A percentile compares a stretch with the other conserved stretches of the same genome.
phyloP scores from a whole-genome alignment of 2,329 filamentous ascomycete species.

The Stachybotrys chlorohalonatus region DNA sequence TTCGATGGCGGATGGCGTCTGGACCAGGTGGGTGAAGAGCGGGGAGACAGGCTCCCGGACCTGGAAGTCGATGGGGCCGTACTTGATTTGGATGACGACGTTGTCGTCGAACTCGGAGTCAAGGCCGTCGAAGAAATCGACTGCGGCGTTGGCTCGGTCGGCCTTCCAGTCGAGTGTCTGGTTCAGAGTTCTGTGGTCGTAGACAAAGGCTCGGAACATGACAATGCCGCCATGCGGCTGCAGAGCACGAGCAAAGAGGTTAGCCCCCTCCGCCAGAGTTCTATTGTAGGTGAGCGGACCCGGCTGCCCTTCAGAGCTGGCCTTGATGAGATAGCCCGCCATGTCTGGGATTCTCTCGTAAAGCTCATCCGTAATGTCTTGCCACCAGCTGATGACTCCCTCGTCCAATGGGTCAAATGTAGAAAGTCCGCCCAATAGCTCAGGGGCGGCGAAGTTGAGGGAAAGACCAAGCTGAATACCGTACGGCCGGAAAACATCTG shows the following conservation, averaged over 20 bases:
- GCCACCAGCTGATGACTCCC: conserved; percentile 54
- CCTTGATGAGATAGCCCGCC: conserved; percentile 62
- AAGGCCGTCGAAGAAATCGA: conserved; percentile 55
- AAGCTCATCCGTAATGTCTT: conserved; percentile 46
- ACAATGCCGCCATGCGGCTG: conserved; percentile 51
- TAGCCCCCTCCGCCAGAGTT: conserved; percentile 58
- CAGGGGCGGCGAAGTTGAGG: conserved; percentile 59
- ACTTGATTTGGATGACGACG: conserved; percentile 65
- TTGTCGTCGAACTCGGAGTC: conserved; percentile 62
- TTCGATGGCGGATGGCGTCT: conserved; percentile 48
- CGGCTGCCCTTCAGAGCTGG: conserved; percentile 63
- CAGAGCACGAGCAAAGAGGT: conserved; percentile 54
- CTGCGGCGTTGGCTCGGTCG: conserved; percentile 61
- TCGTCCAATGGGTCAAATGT: conserved; percentile 59
- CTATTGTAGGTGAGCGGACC: conserved; percentile 62
- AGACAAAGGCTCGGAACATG: conserved; percentile 51
- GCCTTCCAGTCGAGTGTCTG: conserved; percentile 49
- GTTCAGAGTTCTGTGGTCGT: conserved; percentile 47
- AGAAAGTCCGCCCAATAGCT: conserved; percentile 41
- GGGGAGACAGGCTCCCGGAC: conserved; percentile 59
- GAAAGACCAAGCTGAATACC: conserved; percentile 58
- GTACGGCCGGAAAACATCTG: conserved; percentile 57
- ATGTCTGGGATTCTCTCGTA: conserved; percentile 57
- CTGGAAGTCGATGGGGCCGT: conserved; percentile 67
- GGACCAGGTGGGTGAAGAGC: conserved; percentile 43